phyloP scores from a whole-genome alignment of 2,329 filamentous ascomycete genomes.

The Botrytis paeoniae region DNA sequence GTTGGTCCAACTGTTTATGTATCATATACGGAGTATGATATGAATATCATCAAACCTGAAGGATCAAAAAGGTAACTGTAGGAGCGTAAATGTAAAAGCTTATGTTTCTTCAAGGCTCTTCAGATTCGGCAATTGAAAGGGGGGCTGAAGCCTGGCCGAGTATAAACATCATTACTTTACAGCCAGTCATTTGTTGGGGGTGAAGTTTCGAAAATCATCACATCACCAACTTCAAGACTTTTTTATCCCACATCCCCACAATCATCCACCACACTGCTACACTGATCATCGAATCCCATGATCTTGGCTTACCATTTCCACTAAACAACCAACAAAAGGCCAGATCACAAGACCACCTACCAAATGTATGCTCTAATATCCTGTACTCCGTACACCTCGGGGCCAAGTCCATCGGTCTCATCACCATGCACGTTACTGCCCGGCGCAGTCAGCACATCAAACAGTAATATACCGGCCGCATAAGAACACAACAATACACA shows the following conservation, averaged over 20 bases:
- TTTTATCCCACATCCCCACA: slow-evolving; percentile 1
- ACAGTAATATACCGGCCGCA: background rate
- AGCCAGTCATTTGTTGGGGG: background rate
- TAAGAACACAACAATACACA: background rate
- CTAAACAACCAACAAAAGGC: background rate
- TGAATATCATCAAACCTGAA: slow-evolving; percentile 12
- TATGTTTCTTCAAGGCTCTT: slow-evolving; percentile 10
- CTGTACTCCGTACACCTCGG: background rate
- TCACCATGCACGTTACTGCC: background rate
- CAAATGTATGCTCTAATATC: background rate
- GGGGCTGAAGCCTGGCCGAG: background rate
- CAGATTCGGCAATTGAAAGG: background rate
- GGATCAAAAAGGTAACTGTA: background rate
- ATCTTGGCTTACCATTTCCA: background rate
- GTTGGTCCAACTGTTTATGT: slow-evolving; percentile 1
- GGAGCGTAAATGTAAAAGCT: background rate
- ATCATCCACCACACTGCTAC: background rate
- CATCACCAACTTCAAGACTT: slow-evolving; percentile 2
- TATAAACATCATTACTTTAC: background rate
- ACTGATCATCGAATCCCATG: background rate
- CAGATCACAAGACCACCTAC: background rate
- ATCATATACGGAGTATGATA: background rate
- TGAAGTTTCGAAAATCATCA: background rate
- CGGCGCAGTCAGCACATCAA: background rate
- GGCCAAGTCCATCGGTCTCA: background rate